Evolutionary conservation across 164 flowering plant species (phyloP).

Genomic region (Kalanchoe fedtschenkoi): DNA sequence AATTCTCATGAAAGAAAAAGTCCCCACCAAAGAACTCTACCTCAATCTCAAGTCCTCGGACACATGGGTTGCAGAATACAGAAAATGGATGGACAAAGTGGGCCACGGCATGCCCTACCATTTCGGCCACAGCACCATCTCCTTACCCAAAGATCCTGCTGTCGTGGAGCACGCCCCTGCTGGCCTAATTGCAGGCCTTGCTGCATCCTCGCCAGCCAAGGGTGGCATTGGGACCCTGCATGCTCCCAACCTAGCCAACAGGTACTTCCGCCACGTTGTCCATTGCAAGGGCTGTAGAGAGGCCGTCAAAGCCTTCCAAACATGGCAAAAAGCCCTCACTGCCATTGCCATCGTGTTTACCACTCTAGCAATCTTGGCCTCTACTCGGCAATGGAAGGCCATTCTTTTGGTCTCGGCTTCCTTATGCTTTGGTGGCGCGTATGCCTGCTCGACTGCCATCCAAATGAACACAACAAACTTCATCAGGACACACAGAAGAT

Average conservation of each 20-base stretch:
- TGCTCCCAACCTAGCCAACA: constrained; percentile 63
- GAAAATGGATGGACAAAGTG: constrained; percentile 96
- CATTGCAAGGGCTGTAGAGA: constrained; percentile 78
- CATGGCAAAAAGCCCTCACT: constrained; percentile 57
- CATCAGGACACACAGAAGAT: constrained; percentile 73
- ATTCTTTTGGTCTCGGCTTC: constrained; percentile 37
- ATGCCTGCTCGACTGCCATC: constrained; percentile 53
- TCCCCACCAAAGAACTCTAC: constrained; percentile 71
- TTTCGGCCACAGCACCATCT: constrained; percentile 76
- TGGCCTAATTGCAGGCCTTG: constrained; percentile 61
- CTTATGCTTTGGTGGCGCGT: constrained; percentile 44
- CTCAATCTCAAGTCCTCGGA: constrained; percentile 73
- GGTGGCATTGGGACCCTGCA: constrained; percentile 76
- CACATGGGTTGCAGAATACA: constrained; percentile 85
- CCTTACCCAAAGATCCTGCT: constrained; percentile 65
- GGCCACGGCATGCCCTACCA: constrained; percentile 98
- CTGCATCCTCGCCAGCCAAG: constrained; percentile 83
- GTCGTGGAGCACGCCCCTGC: constrained; percentile 97
- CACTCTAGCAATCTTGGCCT: constrained; percentile 52
- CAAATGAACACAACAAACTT: constrained; percentile 80
- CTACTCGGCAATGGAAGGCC: constrained; percentile 78
- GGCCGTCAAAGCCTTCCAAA: constrained; percentile 41
- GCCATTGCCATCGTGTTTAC: constrained; percentile 38
- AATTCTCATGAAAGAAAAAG: constrained; percentile 61
- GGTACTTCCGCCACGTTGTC: constrained; percentile 78